phyloP scores from a whole-genome alignment of 2,329 filamentous ascomycete genomes.

The Verticillium nubilum region DNA sequence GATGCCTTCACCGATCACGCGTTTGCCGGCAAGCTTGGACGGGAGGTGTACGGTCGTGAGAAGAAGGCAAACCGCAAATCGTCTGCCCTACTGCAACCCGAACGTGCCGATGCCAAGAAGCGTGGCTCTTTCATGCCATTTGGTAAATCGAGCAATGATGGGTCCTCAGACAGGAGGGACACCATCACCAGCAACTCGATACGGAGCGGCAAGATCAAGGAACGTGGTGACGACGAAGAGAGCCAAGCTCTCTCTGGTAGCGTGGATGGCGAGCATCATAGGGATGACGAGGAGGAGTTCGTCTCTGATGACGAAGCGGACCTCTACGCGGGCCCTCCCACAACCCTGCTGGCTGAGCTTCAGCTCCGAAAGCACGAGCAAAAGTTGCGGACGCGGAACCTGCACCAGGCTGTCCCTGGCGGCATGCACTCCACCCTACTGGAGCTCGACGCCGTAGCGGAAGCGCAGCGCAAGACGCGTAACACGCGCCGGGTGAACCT shows the following conservation, averaged over 20 bases:
- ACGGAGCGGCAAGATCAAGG: not conserved
- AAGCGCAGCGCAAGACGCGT: conserved; percentile 72
- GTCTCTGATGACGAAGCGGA: conserved; percentile 37
- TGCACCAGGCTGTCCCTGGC: conserved; percentile 56
- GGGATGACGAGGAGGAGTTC: conserved; percentile 16
- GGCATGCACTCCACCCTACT: conserved; percentile 90
- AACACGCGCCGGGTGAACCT: conserved; percentile 73
- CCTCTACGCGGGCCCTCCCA: conserved; percentile 66
- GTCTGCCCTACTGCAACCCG: conserved; percentile 12
- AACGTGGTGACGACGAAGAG: conserved; percentile 14
- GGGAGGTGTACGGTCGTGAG: conserved; percentile 65
- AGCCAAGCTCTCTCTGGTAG: conserved; percentile 17
- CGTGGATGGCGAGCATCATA: conserved; percentile 18
- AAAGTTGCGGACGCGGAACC: conserved; percentile 69
- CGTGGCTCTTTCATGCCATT: conserved; percentile 45
- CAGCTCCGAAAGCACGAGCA: conserved; percentile 87
- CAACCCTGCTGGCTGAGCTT: conserved; percentile 86
- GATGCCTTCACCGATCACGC: conserved; percentile 88
- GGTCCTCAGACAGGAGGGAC: conserved; percentile 11
- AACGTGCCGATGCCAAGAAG: conserved; percentile 30
- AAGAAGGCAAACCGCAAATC: conserved; percentile 37
- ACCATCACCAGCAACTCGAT: conserved; percentile 5
- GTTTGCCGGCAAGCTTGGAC: conserved; percentile 69
- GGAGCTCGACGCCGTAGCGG: conserved; percentile 83
- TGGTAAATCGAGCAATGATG: conserved; percentile 27